Base-by-base conservation (phyloP, 257 asterid species). In the Misopates orontium region DNA sequence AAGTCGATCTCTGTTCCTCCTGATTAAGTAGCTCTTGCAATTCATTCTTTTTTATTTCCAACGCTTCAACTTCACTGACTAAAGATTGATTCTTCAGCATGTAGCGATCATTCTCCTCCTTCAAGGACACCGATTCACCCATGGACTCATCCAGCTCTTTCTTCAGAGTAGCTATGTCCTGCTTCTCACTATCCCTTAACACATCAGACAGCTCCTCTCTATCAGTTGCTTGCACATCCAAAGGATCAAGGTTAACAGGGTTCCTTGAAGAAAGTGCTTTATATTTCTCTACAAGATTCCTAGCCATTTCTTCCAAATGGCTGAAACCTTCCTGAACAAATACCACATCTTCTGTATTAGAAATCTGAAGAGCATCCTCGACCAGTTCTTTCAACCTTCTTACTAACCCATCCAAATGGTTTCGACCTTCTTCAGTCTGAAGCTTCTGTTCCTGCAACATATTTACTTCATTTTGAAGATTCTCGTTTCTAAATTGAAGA, bases 1-100 rank as follows among this genome's bases (percentile, higher is more conserved):
- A 84, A 77, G 94, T 77, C 25, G 91, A 81, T 76, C 82, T 87
- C 54, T 82, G 90, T 69, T 90, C 96, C 80, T 93, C 98, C 63
- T 80, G 91, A 75, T 68, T 81, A 66, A 83, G 91, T 56, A 81
- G 82, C 71, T 78, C 82, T 80, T 83, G 86, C 81, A 87, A 60
- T 73, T 85, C 97, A 50, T 76, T 84, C 80, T 72, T 83, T 76
- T 71, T 83, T 23, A 59, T 62, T 76, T 80, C 77, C 75, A 83
- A 75, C 48, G 76, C 87, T 74, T 88, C 95, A 39, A 83, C 60
- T 62, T 83, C 82, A 57, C 18, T 68, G 70, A 80, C 69, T 73
- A 88, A 70, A 73, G 94, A 80, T 64, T 83, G 85, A 68, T 77
- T 84, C 28, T 68, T 72, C 67, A 64, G 77, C 72, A 62, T 17